A percentile compares a stretch with the other conserved stretches of the same genome.
These are phyloP conservation scores for Rosellinia necatrix DNA, from an alignment of 2,329 filamentous ascomycete genomes.

Conservation along the genomic window DNA sequence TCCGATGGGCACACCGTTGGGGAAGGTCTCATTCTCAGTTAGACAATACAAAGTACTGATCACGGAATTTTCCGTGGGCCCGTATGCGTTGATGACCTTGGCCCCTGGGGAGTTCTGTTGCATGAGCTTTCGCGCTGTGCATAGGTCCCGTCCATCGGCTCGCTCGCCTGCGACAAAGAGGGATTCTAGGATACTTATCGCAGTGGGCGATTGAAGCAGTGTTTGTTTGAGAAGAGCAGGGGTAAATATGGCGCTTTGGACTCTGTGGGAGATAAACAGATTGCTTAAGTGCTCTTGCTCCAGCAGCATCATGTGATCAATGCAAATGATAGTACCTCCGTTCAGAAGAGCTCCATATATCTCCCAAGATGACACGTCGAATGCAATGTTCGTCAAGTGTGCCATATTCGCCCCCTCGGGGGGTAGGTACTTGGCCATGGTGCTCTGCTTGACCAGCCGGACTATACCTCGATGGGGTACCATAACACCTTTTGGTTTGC, in stretches of 20 bases:
- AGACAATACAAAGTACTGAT: constrained; percentile 14
- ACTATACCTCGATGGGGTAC: constrained; percentile 14
- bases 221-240: constrained; percentile 14
- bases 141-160: constrained; percentile 10
- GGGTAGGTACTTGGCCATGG: neutral
- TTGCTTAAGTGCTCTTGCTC: constrained; percentile 1
- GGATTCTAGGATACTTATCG: constrained; percentile 7
- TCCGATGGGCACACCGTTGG: constrained; percentile 15
- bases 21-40: constrained; percentile 5
- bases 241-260: constrained; percentile 8
- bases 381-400: constrained; percentile 17
- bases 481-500: constrained; percentile 15
- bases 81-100: constrained; percentile 12
- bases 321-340: constrained; percentile 13
- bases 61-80: constrained; percentile 18
- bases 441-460: constrained; percentile 10
- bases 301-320: constrained; percentile 15
- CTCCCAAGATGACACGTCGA: constrained; percentile 16
- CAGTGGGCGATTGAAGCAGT: constrained; percentile 1
- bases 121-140: constrained; percentile 9
- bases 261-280: constrained; percentile 7
- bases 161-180: constrained; percentile 14
- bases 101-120: neutral
- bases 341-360: constrained; percentile 12
- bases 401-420: neutral